phyloP scores from a whole-genome alignment of 2,329 filamentous ascomycete genomes.

The Pseudogymnoascus sp. region DNA sequence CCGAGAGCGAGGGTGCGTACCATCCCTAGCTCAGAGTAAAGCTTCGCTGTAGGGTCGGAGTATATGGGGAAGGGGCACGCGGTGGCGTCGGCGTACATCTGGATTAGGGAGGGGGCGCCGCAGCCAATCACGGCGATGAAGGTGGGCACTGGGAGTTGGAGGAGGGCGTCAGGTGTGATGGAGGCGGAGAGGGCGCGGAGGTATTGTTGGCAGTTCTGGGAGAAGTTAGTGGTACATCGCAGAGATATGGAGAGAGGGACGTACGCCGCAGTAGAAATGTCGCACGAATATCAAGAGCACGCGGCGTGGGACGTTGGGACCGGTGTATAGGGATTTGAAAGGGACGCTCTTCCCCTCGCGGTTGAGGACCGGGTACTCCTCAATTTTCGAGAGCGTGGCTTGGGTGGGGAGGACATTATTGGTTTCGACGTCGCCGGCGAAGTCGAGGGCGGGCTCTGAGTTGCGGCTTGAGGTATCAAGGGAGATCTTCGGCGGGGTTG shows the following conservation, averaged over 20 bases:
- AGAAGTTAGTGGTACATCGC: not conserved
- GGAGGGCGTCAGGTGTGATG: constrained; percentile 26
- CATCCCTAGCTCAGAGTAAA: constrained; percentile 50
- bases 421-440: constrained; percentile 48
- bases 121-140: constrained; percentile 48
- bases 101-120: constrained; percentile 47
- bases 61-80: constrained; percentile 48
- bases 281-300: constrained; percentile 32
- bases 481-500: constrained; percentile 1
- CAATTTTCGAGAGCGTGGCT: constrained; percentile 43
- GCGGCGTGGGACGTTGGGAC: constrained; percentile 26
- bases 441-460: constrained; percentile 36
- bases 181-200: constrained; percentile 25
- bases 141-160: constrained; percentile 26
- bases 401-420: constrained; percentile 47
- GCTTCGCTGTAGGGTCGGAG: constrained; percentile 44
- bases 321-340: constrained; percentile 29
- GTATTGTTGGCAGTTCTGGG: constrained; percentile 31
- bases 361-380: constrained; percentile 29
- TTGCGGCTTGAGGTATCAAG: not conserved
- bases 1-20: constrained; percentile 41
- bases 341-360: constrained; percentile 25
- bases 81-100: constrained; percentile 42
- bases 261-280: constrained; percentile 33
- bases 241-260: not conserved